phyloP scores from a whole-genome alignment of 2,329 filamentous ascomycete species.

The Colletotrichum sp. region DNA sequence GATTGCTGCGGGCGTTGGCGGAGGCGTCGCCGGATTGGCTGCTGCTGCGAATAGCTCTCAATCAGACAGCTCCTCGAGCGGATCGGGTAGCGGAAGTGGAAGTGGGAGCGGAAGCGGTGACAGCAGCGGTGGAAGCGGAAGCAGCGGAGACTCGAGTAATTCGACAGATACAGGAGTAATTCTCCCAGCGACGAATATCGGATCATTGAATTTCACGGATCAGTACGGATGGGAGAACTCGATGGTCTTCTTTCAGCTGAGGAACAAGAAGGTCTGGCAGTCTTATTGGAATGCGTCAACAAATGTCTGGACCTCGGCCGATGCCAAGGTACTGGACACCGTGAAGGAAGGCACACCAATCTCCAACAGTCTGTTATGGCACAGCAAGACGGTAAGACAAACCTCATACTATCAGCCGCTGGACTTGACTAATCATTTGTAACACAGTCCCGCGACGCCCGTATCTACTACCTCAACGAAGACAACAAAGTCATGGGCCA shows the following conservation, averaged over 20 bases:
- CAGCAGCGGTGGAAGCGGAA: background rate
- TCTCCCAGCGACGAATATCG: background rate
- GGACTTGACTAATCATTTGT: background rate
- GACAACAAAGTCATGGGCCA: conserved; percentile 11
- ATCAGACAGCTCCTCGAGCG: background rate
- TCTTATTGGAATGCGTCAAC: conserved; percentile 16
- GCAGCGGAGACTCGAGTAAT: background rate
- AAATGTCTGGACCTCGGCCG: background rate
- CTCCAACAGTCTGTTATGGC: conserved; percentile 18
- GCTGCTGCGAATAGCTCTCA: conserved; percentile 3
- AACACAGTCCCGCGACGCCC: background rate
- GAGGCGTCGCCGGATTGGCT: conserved; percentile 8
- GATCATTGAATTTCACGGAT: conserved; percentile 19
- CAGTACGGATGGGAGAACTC: conserved; percentile 12
- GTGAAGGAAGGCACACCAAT: conserved; percentile 18
- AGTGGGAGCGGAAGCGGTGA: background rate
- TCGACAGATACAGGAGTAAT: background rate
- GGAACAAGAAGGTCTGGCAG: conserved; percentile 3
- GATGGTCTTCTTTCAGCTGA: conserved; percentile 11
- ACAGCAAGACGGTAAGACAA: background rate
- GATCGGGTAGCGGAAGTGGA: background rate
- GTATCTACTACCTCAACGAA: conserved; percentile 15
- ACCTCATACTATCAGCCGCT: too few relatives aligned
- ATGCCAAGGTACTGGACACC: background rate
- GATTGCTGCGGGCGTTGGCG: conserved; percentile 10